A percentile compares a stretch with the other conserved stretches of the same genome.
Evolutionary conservation across 2,329 filamentous ascomycete genomes (phyloP).

Genomic region (Claviceps cyperi): DNA sequence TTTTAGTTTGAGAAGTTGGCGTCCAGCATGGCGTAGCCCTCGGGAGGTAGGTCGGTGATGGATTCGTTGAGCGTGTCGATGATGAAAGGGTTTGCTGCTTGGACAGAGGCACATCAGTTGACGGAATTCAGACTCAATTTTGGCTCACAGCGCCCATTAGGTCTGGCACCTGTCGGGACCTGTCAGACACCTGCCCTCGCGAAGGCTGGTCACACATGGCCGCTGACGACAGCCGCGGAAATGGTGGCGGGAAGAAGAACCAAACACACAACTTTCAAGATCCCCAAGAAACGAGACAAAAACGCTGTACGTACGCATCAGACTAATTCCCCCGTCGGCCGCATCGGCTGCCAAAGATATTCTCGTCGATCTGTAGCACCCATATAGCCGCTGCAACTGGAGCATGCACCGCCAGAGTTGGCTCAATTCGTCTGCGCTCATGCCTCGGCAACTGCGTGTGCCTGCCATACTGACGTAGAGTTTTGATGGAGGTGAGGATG

Average conservation of each 20-base stretch:
- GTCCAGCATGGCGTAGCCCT: slow-evolving; percentile 22
- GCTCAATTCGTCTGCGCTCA: slow-evolving; percentile 24
- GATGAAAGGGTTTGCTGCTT: slow-evolving; percentile 24
- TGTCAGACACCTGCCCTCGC: too few species aligned
- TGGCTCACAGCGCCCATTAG: too few species aligned
- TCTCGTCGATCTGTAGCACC: slow-evolving; percentile 34
- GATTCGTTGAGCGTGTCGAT: slow-evolving; percentile 26
- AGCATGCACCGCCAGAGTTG: slow-evolving; percentile 35
- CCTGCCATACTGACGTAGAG: slow-evolving; percentile 4
- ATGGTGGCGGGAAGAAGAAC: too few species aligned
- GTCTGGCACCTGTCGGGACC: too few species aligned
- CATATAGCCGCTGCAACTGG: slow-evolving; percentile 29
- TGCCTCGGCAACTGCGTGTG: slow-evolving; percentile 16
- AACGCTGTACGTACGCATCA: slow-evolving; percentile 29
- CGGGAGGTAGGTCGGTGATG: slow-evolving; percentile 21
- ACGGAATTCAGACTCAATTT: too few species aligned
- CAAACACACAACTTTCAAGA: too few species aligned
- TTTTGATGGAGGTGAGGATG: neutral
- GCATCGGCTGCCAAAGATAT: slow-evolving; percentile 32
- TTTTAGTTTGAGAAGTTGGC: too few species aligned
- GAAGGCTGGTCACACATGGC: too few species aligned
- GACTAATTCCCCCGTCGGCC: slow-evolving; percentile 21
- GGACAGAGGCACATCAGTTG: too few species aligned
- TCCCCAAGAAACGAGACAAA: neutral
- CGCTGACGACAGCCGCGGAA: too few species aligned